Percentiles rank a stretch among this genome's conserved stretches.
These are phyloP conservation scores for Phytophthora megakarya DNA, from an alignment of 352 stramenopile genomes.

Conservation along the genomic window DNA sequence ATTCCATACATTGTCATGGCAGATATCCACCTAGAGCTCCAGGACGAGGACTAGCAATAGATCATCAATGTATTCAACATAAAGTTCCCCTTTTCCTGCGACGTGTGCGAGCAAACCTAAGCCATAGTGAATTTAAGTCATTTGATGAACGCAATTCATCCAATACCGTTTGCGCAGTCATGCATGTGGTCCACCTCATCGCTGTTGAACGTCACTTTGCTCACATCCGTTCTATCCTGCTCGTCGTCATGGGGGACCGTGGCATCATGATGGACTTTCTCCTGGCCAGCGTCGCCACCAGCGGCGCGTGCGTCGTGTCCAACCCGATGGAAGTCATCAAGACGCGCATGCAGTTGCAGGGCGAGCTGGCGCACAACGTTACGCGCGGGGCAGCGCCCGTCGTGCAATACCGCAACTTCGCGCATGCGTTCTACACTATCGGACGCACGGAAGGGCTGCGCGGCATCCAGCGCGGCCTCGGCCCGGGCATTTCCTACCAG, in stretches of 20 bases:
- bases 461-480: conserved; percentile 80
- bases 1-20: conserved; percentile 81
- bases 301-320: conserved; percentile 72
- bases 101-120: conserved; percentile 29
- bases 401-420: conserved; percentile 85
- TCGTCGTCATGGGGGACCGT: conserved; percentile 36
- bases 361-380: conserved; percentile 68
- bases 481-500: conserved; percentile 84
- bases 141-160: conserved; percentile 11
- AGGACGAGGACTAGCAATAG: conserved; percentile 52
- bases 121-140: conserved; percentile 15
- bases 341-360: conserved; percentile 90
- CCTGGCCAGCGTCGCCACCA: conserved; percentile 68
- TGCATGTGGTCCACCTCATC: conserved; percentile 10
- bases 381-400: conserved; percentile 36
- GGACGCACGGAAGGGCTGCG: conserved; percentile 69
- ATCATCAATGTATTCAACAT: conserved; percentile 3
- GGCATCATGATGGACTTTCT: conserved; percentile 75
- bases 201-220: conserved; percentile 6
- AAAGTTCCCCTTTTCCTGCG: conserved; percentile 23
- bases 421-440: conserved; percentile 88
- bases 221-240: conserved; percentile 11
- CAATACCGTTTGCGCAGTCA: conserved; percentile 22
- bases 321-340: conserved; percentile 93
- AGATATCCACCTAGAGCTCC: conserved; percentile 85